phyloP scores from a whole-genome alignment of 371 early-diverging fungal species.

The Mucor circinelloides region DNA sequence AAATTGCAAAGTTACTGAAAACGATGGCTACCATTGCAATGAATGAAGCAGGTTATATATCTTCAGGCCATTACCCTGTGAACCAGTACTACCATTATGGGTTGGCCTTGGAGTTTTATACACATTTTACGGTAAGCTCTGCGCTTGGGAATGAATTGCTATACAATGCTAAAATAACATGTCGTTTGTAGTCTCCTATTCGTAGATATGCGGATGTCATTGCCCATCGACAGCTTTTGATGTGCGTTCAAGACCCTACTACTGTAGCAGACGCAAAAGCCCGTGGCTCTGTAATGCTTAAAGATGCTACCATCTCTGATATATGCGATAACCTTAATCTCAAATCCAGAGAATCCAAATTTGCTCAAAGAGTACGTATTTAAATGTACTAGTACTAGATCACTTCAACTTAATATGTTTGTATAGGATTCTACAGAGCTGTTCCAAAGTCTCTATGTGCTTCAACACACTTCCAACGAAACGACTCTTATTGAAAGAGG shows the following conservation, averaged over 20 bases:
- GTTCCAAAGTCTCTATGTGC: slow-evolving; percentile 74
- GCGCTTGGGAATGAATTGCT: too few species aligned
- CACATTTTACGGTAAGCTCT: slow-evolving; percentile 84
- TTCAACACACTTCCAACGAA: slow-evolving; percentile 50
- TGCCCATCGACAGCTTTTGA: slow-evolving; percentile 87
- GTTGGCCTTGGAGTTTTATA: slow-evolving; percentile 85
- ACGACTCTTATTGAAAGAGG: slow-evolving; percentile 60
- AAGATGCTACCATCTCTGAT: slow-evolving; percentile 50
- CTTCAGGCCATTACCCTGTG: slow-evolving; percentile 52
- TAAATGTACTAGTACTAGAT: neutral
- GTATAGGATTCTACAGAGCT: slow-evolving; percentile 72
- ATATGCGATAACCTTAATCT: slow-evolving; percentile 66
- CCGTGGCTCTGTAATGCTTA: slow-evolving; percentile 33
- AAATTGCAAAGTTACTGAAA: slow-evolving; percentile 61
- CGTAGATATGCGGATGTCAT: slow-evolving; percentile 98
- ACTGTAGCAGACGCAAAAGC: slow-evolving; percentile 18
- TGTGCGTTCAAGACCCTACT: slow-evolving; percentile 40
- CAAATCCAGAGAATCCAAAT: slow-evolving; percentile 74
- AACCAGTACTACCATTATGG: slow-evolving; percentile 82
- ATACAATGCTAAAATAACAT: neutral
- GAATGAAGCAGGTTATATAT: slow-evolving; percentile 75
- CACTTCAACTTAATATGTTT: neutral
- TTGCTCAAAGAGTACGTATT: slow-evolving; percentile 62
- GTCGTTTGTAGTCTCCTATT: slow-evolving; percentile 82
- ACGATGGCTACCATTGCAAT: slow-evolving; percentile 81